These are phyloP conservation scores for Penicillium simplicissimum DNA, from an alignment of 495 filamentous ascomycete species.

Conservation along the genomic window DNA sequence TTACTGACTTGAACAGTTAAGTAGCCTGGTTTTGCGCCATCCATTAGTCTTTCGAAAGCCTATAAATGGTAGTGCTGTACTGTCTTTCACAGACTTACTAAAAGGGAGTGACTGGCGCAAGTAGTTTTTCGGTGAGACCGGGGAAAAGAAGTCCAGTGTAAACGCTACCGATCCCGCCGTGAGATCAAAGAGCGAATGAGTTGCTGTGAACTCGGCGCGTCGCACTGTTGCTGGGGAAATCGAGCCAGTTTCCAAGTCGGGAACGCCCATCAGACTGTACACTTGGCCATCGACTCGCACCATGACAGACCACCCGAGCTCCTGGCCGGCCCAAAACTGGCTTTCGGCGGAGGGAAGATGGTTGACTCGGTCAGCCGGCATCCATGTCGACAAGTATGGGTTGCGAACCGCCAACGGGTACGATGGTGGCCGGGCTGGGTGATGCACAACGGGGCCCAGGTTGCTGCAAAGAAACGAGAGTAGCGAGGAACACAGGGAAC, in stretches of 20 bases:
- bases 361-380: conserved; percentile 42
- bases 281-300: conserved; percentile 48
- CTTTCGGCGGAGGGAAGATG: conserved; percentile 43
- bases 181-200: conserved; percentile 47
- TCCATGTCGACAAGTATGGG: conserved; percentile 50
- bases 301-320: conserved; percentile 49
- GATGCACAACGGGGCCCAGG: conserved; percentile 19
- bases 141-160: conserved; percentile 69
- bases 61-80: background rate
- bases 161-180: conserved; percentile 42
- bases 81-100: conserved; percentile 34
- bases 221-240: conserved; percentile 41
- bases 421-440: conserved; percentile 42
- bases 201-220: conserved; percentile 46
- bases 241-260: conserved; percentile 18
- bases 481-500: conserved; percentile 27
- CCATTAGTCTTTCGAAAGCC: conserved; percentile 18
- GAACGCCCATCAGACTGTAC: conserved; percentile 51
- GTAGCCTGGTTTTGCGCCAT: conserved; percentile 48
- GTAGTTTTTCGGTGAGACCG: conserved; percentile 83
- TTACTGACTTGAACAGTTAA: conserved; percentile 61
- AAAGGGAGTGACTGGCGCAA: conserved; percentile 81
- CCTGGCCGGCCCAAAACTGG: conserved; percentile 53
- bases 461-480: conserved; percentile 21
- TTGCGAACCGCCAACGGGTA: conserved; percentile 52